Conservation (phyloP, 2,329 filamentous ascomycete genomes). For the Verticillium nonalfalfae region DNA sequence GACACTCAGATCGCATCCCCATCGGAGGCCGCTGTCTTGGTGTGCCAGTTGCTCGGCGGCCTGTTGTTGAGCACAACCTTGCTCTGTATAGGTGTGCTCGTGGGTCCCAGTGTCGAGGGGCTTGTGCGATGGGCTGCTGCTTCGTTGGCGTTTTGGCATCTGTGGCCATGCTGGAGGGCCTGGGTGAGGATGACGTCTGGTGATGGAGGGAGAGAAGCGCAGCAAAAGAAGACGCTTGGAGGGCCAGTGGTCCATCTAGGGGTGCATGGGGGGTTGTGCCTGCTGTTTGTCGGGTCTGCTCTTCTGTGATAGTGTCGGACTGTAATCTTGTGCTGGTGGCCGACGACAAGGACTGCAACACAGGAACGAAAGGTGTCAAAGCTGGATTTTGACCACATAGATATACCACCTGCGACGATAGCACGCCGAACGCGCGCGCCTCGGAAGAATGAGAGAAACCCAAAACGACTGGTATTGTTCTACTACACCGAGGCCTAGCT, state of each 20-base stretch:
- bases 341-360: too few species aligned
- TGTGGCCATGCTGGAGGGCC: constrained; percentile 40
- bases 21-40: constrained; percentile 29
- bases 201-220: constrained; percentile 6
- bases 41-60: constrained; percentile 41
- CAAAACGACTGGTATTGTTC: neutral
- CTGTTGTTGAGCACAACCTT: constrained; percentile 37
- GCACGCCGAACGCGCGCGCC: neutral
- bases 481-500: constrained; percentile 17
- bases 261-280: constrained; percentile 31
- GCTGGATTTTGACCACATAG: too few species aligned
- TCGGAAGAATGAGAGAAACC: too few species aligned
- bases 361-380: too few species aligned
- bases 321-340: too few species aligned
- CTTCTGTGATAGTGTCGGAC: constrained; percentile 5
- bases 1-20: constrained; percentile 33
- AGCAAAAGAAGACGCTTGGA: constrained; percentile 26
- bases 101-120: constrained; percentile 21
- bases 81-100: constrained; percentile 29
- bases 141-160: constrained; percentile 40
- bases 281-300: constrained; percentile 22
- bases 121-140: constrained; percentile 25
- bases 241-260: constrained; percentile 39
- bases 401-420: too few species aligned
- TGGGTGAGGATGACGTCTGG: constrained; percentile 21